phyloP scores from a whole-genome alignment of 2,329 filamentous ascomycete genomes.

The Bipolaris zeicola region DNA sequence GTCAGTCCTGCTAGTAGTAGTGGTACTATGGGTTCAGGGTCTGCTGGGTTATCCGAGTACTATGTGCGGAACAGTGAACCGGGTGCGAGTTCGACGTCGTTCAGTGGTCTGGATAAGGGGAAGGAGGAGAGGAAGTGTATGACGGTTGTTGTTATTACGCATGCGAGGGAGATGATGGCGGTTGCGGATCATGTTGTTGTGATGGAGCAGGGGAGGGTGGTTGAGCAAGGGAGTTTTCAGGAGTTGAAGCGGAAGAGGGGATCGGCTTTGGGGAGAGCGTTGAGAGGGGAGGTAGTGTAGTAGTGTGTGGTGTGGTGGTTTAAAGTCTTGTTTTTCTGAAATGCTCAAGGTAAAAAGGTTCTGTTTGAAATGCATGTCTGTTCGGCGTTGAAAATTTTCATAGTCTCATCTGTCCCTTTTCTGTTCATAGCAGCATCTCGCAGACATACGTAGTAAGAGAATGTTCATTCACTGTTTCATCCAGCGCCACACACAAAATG shows the following conservation, averaged over 20 bases:
- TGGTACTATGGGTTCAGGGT: too few species aligned
- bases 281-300: constrained; percentile 45
- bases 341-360: too few species aligned
- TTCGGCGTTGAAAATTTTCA: too few species aligned
- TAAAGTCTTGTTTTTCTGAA: too few species aligned
- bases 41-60: too few species aligned
- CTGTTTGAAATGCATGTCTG: too few species aligned
- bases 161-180: constrained; percentile 84
- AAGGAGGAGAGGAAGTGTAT: constrained; percentile 50
- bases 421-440: not conserved
- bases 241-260: constrained; percentile 56
- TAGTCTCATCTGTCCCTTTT: too few species aligned
- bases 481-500: not conserved
- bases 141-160: constrained; percentile 81
- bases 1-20: too few species aligned
- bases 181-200: constrained; percentile 76
- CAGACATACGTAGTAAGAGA: not conserved
- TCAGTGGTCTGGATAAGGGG: constrained; percentile 15
- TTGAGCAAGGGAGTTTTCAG: constrained; percentile 71
- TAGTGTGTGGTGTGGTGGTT: not conserved
- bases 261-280: constrained; percentile 41
- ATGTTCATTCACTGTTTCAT: not conserved
- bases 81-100: too few species aligned
- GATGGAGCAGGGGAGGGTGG: constrained; percentile 67
- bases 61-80: too few species aligned